A percentile compares a stretch with the other conserved stretches of the same genome.
These are phyloP conservation scores for Schizothecium vesticola DNA, from an alignment of 495 filamentous ascomycete genomes.

Conservation along the genomic window DNA sequence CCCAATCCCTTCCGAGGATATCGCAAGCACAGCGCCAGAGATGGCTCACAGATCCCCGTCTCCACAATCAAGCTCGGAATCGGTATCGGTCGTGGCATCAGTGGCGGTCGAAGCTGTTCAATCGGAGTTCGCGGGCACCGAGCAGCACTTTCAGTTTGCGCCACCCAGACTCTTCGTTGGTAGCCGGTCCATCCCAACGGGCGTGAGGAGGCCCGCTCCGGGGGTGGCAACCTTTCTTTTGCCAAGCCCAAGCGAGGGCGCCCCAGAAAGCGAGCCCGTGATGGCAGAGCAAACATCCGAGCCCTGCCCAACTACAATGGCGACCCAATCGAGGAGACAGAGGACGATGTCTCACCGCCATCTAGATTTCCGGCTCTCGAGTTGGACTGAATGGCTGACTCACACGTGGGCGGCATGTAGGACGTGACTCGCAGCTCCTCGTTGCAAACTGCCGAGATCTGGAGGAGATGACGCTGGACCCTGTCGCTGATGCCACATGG, in stretches of 20 bases:
- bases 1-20: background rate
- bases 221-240: constrained; percentile 1
- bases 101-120: constrained; percentile 21
- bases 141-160: constrained; percentile 28
- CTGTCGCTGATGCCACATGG: background rate
- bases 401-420: background rate
- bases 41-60: background rate
- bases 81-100: constrained; percentile 12
- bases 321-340: constrained; percentile 44
- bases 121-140: constrained; percentile 16
- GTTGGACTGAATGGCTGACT: constrained; percentile 5
- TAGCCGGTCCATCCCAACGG: constrained; percentile 21
- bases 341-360: constrained; percentile 17
- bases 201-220: background rate
- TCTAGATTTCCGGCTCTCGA: constrained; percentile 23
- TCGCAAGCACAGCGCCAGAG: constrained; percentile 8
- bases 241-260: constrained; percentile 25
- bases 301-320: constrained; percentile 37
- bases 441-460: background rate
- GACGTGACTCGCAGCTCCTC: background rate
- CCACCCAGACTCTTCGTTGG: constrained; percentile 40
- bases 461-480: background rate
- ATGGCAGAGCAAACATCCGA: constrained; percentile 39
- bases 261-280: constrained; percentile 26
- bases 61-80: background rate